Conservation (phyloP, 805 yeast genomes). For the Pichia eremophila region DNA sequence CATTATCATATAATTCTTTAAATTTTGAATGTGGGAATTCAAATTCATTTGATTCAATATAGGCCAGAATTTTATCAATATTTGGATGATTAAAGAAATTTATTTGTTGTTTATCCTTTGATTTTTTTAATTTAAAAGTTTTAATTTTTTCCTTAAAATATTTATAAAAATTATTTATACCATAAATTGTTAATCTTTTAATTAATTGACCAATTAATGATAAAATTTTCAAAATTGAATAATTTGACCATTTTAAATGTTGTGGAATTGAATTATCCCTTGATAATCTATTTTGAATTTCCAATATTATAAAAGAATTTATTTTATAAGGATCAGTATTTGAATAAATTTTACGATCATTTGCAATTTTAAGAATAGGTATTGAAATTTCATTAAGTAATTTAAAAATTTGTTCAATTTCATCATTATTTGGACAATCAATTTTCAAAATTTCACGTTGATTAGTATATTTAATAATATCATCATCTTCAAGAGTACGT, state of each 20-base stretch:
- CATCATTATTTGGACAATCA: constrained; percentile 42
- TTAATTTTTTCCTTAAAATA: constrained; percentile 52
- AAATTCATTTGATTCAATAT: constrained; percentile 17
- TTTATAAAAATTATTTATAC: constrained; percentile 64
- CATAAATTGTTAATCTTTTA: constrained; percentile 68
- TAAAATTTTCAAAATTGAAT: constrained; percentile 50
- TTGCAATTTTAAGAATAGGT: constrained; percentile 58
- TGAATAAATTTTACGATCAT: constrained; percentile 52
- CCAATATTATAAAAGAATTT: constrained; percentile 64
- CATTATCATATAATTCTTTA: constrained; percentile 45
- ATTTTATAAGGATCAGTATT: constrained; percentile 57
- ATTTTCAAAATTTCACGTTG: constrained; percentile 51
- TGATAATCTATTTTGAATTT: constrained; percentile 50
- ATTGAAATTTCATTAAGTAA: constrained; percentile 52
- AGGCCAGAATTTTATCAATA: constrained; percentile 10
- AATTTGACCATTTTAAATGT: constrained; percentile 68
- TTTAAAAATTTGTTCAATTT: constrained; percentile 47
- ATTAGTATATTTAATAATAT: constrained; percentile 73
- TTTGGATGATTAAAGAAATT: not conserved
- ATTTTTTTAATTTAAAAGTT: constrained; percentile 47
- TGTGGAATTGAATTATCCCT: constrained; percentile 48
- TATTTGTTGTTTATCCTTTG: constrained; percentile 15
- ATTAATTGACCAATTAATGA: constrained; percentile 66
- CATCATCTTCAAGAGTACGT: constrained; percentile 76
- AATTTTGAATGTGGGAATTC: constrained; percentile 63